phyloP scores from a whole-genome alignment of 306 rosid species.

The Malus domestica region ASM211411v1 NC_041801.1:18127501-18128000 shows the following conservation, averaged over 20 bases:
- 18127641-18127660: slow-evolving; percentile 5
- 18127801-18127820: slow-evolving; percentile 85
- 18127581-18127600: slow-evolving; percentile 22
- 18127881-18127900: slow-evolving; percentile 92
- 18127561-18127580: slow-evolving; percentile 33
- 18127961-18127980: slow-evolving; percentile 68
- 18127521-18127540: slow-evolving; percentile 80
- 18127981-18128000: slow-evolving; percentile 65
- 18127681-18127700: slow-evolving; percentile 84
- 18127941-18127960: slow-evolving; percentile 77
- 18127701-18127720: slow-evolving; percentile 82
- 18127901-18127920: slow-evolving; percentile 67
- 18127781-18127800: slow-evolving; percentile 63
- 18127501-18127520: neutral
- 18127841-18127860: slow-evolving; percentile 88
- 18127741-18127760: slow-evolving; percentile 54
- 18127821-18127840: slow-evolving; percentile 99
- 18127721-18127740: slow-evolving; percentile 45
- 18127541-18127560: slow-evolving; percentile 58
- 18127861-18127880: slow-evolving; percentile 99
- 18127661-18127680: slow-evolving; percentile 46
- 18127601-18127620: slow-evolving; percentile 42
- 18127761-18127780: slow-evolving; percentile 54
- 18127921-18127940: slow-evolving; percentile 94
- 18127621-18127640: slow-evolving; percentile 20